Base-by-base conservation (phyloP, 2,329 filamentous ascomycete species). In the Penicillium griseofulvum region DNA sequence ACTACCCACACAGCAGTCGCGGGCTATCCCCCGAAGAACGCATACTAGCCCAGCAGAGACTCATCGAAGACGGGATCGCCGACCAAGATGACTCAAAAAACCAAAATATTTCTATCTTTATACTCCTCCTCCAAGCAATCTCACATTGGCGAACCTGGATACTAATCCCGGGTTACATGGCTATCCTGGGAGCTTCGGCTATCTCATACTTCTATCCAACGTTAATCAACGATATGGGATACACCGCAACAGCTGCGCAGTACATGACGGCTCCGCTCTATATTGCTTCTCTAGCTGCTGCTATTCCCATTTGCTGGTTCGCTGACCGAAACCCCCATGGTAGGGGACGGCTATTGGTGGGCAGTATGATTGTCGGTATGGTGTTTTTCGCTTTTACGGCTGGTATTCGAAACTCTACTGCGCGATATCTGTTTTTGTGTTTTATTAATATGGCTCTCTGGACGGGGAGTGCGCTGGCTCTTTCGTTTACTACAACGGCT, bases 221-320 rank as follows among this genome's bases (percentile, higher is more conserved):
- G 0, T 19, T 43, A 5, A 3, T 54, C 4, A 31, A 36, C 8
- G 52, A 39, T 5, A 50, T 55, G 31, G 51, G 46, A 12, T 48
- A 57, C 9, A 41, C 22, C 5, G 34, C 51, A 4, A 48, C 47
- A 3, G 19, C 26, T 0, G 52, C 46, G 14, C 51, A 57, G 31
- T 57, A 54, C 16, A 56, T 56, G 54, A 56, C 44, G 8, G 49
- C 44, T n/a, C 54, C 54, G 2, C 29, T 49, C 2, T 56, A 56
- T 24, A 28, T 49, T 2, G 46, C 42, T 2, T 49, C 49, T 1
- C 28, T 56, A 2, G 34, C 26, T n/a, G 17, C 52, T 1, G 50
- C 39, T 5, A 9, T 54, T 6, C 54, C 54, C 9, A 46, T 49
- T 17, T 56, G 39, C 22, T 53, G 29, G 24, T 26, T 56, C 12